A percentile compares a stretch with the other conserved stretches of the same genome.
Conservation (phyloP, 345 rosid species). For the Bruguiera parviflora region DNA sequence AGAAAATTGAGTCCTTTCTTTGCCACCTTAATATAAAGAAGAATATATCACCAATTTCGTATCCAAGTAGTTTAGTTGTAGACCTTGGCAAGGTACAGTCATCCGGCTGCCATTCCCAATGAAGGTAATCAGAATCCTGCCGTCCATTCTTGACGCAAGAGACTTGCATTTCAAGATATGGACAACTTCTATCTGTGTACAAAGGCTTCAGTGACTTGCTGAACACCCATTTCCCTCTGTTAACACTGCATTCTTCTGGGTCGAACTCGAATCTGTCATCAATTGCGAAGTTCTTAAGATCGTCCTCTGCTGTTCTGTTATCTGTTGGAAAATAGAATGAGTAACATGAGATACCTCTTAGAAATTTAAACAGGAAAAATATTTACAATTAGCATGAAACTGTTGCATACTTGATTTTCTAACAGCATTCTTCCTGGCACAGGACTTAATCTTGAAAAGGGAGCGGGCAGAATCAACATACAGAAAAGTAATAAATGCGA, state of each 20-base stretch:
- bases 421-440: slow-evolving; percentile 42
- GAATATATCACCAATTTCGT: not conserved
- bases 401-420: slow-evolving; percentile 32
- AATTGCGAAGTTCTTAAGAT: slow-evolving; percentile 31
- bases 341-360: not conserved
- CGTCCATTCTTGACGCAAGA: slow-evolving; percentile 69
- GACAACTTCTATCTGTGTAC: slow-evolving; percentile 76
- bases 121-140: slow-evolving; percentile 59
- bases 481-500: slow-evolving; percentile 59
- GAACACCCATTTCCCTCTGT: slow-evolving; percentile 75
- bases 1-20: not conserved
- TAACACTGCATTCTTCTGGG: slow-evolving; percentile 76
- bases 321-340: slow-evolving; percentile 26
- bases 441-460: slow-evolving; percentile 43
- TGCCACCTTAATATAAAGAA: not conserved
- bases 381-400: not conserved
- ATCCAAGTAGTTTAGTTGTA: not conserved
- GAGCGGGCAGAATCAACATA: slow-evolving; percentile 54
- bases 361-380: not conserved
- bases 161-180: slow-evolving; percentile 72
- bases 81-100: slow-evolving; percentile 82
- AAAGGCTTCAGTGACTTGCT: slow-evolving; percentile 57
- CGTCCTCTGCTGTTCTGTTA: slow-evolving; percentile 28
- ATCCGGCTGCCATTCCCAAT: slow-evolving; percentile 95
- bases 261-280: slow-evolving; percentile 88